phyloP scores from a whole-genome alignment of 2,329 filamentous ascomycete species.

The Verticillium nonalfalfae region DNA sequence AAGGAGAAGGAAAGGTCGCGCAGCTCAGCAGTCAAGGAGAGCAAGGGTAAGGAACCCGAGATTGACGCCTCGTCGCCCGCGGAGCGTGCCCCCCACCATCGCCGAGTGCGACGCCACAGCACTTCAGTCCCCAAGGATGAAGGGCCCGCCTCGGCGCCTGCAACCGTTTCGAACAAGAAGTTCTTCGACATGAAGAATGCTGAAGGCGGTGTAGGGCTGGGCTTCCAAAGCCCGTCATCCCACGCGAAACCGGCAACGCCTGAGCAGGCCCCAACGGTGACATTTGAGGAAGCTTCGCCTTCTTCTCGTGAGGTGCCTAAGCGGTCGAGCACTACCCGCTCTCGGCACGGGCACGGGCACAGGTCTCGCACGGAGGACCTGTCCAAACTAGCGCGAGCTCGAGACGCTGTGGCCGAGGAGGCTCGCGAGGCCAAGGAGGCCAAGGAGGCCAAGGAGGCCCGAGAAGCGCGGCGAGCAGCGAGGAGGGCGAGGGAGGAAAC shows the following conservation, averaged over 20 bases:
- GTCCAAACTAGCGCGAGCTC: conserved; percentile 16
- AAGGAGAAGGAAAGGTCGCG: conserved; percentile 3
- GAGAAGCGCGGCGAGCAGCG: conserved; percentile 26
- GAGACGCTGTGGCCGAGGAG: conserved; percentile 14
- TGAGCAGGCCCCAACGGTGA: conserved; percentile 3
- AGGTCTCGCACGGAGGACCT: conserved; percentile 21
- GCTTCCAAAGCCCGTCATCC: conserved; percentile 9
- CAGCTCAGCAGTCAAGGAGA: conserved; percentile 8
- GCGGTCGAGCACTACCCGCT: conserved; percentile 23
- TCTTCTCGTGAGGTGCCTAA: conserved; percentile 19
- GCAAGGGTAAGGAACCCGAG: conserved; percentile 27
- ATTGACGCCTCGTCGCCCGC: neutral
- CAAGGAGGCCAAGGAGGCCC: conserved; percentile 17
- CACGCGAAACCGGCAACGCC: neutral
- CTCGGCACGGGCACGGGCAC: conserved; percentile 10
- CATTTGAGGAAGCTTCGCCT: conserved; percentile 11
- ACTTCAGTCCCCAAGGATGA: conserved; percentile 27
- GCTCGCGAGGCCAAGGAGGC: conserved; percentile 11
- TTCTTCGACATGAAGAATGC: conserved; percentile 34
- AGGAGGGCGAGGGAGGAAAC: conserved; percentile 19
- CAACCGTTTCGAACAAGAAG: conserved; percentile 24
- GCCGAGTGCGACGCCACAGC: conserved; percentile 27
- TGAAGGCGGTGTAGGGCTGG: conserved; percentile 22
- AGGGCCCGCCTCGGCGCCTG: conserved; percentile 12
- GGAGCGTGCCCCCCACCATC: conserved; percentile 1